These are phyloP conservation scores for Hyaloraphidium curvatum DNA, from an alignment of 192 early-diverging fungal genomes.

Conservation along the genomic window DNA sequence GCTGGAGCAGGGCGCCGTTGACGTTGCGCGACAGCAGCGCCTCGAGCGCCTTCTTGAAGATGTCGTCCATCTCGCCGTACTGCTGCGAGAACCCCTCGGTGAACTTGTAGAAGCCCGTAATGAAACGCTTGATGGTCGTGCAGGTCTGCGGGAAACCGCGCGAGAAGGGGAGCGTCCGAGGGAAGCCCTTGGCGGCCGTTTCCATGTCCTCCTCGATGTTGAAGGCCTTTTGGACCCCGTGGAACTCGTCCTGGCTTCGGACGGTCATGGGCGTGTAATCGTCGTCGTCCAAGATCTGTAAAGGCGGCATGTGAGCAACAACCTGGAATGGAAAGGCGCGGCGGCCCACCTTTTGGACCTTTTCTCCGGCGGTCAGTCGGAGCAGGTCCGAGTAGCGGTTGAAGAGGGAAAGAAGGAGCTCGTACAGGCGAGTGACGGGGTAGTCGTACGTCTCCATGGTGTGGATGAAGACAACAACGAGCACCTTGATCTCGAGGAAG, in stretches of 20 bases:
- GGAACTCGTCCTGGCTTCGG: slow-evolving; percentile 36
- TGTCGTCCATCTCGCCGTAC: slow-evolving; percentile 71
- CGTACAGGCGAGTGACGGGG: slow-evolving; percentile 40
- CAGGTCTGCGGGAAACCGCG: slow-evolving; percentile 55
- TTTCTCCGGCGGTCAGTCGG: no score
- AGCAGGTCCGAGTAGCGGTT: slow-evolving; percentile 60
- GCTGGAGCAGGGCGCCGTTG: slow-evolving; percentile 40
- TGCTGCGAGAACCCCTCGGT: slow-evolving; percentile 65
- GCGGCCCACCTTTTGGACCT: no score
- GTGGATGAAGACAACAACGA: slow-evolving; percentile 71
- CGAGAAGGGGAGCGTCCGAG: slow-evolving; percentile 58
- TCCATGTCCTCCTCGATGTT: no score
- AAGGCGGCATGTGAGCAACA: no score
- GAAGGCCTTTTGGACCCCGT: no score
- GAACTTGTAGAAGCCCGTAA: slow-evolving; percentile 64
- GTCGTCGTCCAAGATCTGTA: slow-evolving; percentile 55
- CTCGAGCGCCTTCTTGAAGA: slow-evolving; percentile 53
- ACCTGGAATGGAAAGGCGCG: no score
- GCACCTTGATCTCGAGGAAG: slow-evolving; percentile 57
- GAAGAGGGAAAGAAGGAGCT: slow-evolving; percentile 55
- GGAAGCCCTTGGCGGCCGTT: slow-evolving; percentile 44
- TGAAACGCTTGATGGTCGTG: slow-evolving; percentile 44
- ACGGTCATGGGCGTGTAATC: slow-evolving; percentile 60
- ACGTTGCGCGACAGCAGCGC: slow-evolving; percentile 47
- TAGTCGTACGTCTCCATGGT: slow-evolving; percentile 75